A percentile compares a stretch with the other conserved stretches of the same genome.
These are phyloP conservation scores for Albugo candida DNA, from an alignment of 352 stramenopile species.

Conservation along the genomic window DNA sequence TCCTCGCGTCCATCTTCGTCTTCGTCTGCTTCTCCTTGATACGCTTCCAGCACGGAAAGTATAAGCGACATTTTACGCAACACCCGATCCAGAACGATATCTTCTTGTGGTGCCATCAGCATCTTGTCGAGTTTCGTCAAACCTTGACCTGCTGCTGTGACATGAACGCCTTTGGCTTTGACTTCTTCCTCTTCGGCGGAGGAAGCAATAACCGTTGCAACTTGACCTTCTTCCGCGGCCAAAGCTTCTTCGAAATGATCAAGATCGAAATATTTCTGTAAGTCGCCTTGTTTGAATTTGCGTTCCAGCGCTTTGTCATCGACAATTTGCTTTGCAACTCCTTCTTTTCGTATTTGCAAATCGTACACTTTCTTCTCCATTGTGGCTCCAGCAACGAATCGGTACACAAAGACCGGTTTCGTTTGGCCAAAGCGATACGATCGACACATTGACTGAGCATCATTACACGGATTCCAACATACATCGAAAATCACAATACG, in stretches of 20 bases:
- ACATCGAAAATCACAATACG: conserved; percentile 84
- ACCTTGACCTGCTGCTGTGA: not conserved
- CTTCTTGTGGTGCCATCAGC: not conserved
- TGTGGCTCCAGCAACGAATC: conserved; percentile 79
- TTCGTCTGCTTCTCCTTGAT: conserved; percentile 7
- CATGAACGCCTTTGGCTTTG: not conserved
- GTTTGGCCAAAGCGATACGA: conserved; percentile 84
- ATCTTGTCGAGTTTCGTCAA: not conserved
- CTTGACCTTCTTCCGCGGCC: conserved; percentile 1
- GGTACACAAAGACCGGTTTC: conserved; percentile 85
- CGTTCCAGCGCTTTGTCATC: conserved; percentile 71
- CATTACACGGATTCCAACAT: conserved; percentile 83
- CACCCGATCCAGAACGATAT: conserved; percentile 12
- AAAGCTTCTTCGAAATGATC: conserved; percentile 60
- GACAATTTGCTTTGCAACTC: conserved; percentile 74
- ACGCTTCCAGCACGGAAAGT: conserved; percentile 2
- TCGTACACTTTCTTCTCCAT: conserved; percentile 89
- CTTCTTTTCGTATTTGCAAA: conserved; percentile 79
- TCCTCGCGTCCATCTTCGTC: not conserved
- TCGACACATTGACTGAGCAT: conserved; percentile 84
- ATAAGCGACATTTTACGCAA: conserved; percentile 16
- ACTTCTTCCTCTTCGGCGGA: too few relatives aligned
- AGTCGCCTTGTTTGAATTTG: conserved; percentile 60
- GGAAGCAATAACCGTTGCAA: too few relatives aligned
- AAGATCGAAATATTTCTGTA: conserved; percentile 75